Evolutionary conservation across 2,329 filamentous ascomycete genomes (phyloP).

Genomic region (Pyrenophora tritici-repentis): DNA sequence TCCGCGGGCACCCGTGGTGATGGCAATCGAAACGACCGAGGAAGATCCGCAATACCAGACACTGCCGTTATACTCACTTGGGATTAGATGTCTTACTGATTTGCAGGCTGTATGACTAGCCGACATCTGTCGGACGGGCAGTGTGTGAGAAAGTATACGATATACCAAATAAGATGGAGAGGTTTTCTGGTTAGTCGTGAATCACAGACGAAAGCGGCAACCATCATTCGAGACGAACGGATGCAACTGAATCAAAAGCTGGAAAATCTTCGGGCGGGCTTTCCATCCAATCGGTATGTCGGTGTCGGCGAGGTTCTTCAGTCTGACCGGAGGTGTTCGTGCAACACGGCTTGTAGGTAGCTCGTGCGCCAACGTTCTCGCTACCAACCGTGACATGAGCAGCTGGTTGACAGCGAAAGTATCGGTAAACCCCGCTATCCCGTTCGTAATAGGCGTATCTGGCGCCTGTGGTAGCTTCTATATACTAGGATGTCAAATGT

Average conservation of each 20-base stretch:
- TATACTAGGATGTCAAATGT: too few species aligned
- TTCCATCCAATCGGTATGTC: slow-evolving; percentile 4
- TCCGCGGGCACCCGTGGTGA: slow-evolving; percentile 8
- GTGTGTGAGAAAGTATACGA: not conserved
- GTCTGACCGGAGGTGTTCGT: slow-evolving; percentile 1
- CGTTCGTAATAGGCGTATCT: too few species aligned
- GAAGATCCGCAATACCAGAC: slow-evolving; percentile 6
- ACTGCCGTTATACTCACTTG: not conserved
- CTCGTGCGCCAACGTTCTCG: not conserved
- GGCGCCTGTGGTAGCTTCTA: too few species aligned
- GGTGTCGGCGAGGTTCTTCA: slow-evolving; percentile 1
- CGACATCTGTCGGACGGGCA: slow-evolving; percentile 3
- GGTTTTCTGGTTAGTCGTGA: not conserved
- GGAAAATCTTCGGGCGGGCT: not conserved
- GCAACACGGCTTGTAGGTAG: not conserved
- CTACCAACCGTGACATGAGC: too few species aligned
- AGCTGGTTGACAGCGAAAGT: too few species aligned
- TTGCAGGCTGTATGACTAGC: not conserved
- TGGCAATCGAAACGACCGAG: not conserved
- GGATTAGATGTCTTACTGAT: not conserved
- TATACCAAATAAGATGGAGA: not conserved
- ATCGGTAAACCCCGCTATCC: too few species aligned
- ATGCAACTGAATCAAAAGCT: not conserved
- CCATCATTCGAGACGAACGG: too few species aligned
- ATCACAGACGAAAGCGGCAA: too few species aligned